Evolutionary conservation across 305 asterid genomes (phyloP).

Genomic region (Fraxinus albicans): DNA sequence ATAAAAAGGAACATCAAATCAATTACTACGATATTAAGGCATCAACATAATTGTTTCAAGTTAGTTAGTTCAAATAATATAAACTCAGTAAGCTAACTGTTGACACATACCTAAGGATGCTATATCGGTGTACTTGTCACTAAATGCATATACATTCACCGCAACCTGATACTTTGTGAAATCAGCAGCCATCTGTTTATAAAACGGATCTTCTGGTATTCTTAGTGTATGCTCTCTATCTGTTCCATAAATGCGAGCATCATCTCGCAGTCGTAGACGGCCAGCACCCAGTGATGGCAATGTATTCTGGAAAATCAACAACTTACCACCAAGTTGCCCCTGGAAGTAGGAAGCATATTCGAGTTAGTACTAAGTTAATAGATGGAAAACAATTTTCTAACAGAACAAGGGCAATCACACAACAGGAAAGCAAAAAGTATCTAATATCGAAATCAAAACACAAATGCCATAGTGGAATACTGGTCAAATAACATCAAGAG

Average conservation of each 20-base stretch:
- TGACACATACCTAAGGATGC: constrained; percentile 77
- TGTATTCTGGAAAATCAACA: constrained; percentile 85
- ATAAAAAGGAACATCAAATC: neutral
- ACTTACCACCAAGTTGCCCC: constrained; percentile 95
- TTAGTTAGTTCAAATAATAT: constrained; percentile 12
- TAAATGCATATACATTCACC: constrained; percentile 83
- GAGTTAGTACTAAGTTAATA: constrained; percentile 20
- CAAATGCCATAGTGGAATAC: neutral
- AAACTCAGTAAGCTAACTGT: neutral
- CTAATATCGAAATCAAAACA: constrained; percentile 8
- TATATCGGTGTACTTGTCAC: constrained; percentile 87
- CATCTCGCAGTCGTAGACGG: constrained; percentile 87
- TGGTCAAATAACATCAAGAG: neutral
- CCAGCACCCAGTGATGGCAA: constrained; percentile 96
- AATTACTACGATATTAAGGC: constrained; percentile 1
- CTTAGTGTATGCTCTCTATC: constrained; percentile 87
- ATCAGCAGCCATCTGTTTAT: constrained; percentile 99
- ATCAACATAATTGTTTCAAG: neutral
- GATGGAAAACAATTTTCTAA: constrained; percentile 4
- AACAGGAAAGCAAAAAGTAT: constrained; percentile 7
- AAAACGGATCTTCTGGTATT: constrained; percentile 93
- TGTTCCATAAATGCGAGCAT: constrained; percentile 75
- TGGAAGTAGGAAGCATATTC: constrained; percentile 42
- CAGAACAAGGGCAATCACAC: neutral
- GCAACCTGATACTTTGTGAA: constrained; percentile 92